Evolutionary conservation across 306 rosid genomes (phyloP), one percentile per base, ranked within the genome.

Genomic region (Cucurbita maxima): DNA sequence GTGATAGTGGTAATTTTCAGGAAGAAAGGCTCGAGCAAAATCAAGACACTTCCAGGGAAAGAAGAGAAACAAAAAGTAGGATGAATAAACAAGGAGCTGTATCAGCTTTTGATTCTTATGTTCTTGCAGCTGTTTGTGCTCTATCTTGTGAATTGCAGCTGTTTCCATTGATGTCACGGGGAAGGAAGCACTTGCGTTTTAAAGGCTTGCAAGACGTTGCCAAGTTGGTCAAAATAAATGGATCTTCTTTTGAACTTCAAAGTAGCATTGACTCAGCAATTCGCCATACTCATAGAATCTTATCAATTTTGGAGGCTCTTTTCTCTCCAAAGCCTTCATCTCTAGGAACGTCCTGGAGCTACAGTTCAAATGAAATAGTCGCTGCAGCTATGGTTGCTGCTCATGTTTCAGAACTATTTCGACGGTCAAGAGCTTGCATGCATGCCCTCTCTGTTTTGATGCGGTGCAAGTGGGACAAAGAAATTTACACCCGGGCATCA

Each of bases 341-440:
- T 75, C 82, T 94, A 76, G 98, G 98, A 48, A 90, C 98, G 7
- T 88, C 98, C 1, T 90, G 98, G 98, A 89, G 90, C 85, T 91
- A 86, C 86, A 89, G 98, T 83, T 94, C 98, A 71, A 91, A 88
- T 76, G 98, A 94, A 84, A 94, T 94, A 80, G 96, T 94, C 79
- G 98, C 98, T 55, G 98, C 98, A 75, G 98, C 98, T 20, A 94
- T 94, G 98, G 98, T 94, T 83, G 98, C 98, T 6, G 98, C 98
- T 18, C 98, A 94, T 83, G 87, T 94, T 76, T 90, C 98, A 73
- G 98, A 94, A 69, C 80, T 94, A 81, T 94, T 94, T 80, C 85
- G 98, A 79, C 85, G 84, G 76, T 94, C 98, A 52, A 94, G 91
- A 81, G 98, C 98, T 84, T 94, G 98, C 85, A 94, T 90, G 98